These are phyloP conservation scores for Acephala macrosclerotiorum DNA, from an alignment of 2,329 filamentous ascomycete genomes.

Conservation along the genomic window DNA sequence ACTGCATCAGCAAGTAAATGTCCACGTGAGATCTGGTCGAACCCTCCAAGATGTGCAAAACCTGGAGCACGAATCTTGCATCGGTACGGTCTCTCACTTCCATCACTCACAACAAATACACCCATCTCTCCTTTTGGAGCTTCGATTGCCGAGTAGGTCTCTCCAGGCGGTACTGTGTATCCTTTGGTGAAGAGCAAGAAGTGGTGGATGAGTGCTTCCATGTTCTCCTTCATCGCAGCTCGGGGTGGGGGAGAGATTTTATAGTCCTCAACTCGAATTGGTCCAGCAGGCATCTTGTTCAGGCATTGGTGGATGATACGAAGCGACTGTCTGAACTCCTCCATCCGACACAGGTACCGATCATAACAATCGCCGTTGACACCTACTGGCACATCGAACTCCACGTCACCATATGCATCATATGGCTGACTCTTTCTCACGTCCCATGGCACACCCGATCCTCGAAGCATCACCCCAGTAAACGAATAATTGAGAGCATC, in stretches of 20 bases:
- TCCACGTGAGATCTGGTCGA: constrained; percentile 91
- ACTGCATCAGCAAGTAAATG: constrained; percentile 96
- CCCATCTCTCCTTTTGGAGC: constrained; percentile 99
- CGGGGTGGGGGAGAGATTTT: constrained; percentile 97
- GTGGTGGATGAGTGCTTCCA: constrained; percentile 99
- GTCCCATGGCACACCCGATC: constrained; percentile 95
- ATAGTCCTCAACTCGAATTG: constrained; percentile 97
- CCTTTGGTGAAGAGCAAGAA: constrained; percentile 99
- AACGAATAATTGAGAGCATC: constrained; percentile 98
- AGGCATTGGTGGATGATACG: constrained; percentile 99
- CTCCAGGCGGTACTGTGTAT: constrained; percentile 93
- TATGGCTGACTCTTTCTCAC: constrained; percentile 97
- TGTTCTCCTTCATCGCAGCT: constrained; percentile 99
- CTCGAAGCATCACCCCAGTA: constrained; percentile 96
- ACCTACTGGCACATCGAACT: constrained; percentile 97
- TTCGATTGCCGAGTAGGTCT: constrained; percentile 98
- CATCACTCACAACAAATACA: constrained; percentile 95
- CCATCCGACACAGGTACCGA: constrained; percentile 98
- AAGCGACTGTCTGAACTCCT: constrained; percentile 98
- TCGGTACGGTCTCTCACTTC: constrained; percentile 93
- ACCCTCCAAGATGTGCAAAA: constrained; percentile 92
- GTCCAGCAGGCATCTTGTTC: constrained; percentile 97
- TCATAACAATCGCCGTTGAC: constrained; percentile 99
- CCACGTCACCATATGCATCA: constrained; percentile 96
- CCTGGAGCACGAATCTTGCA: constrained; percentile 97